Evolutionary conservation across 2,329 filamentous ascomycete genomes (phyloP).

Genomic region (Neofusicoccum kwambonambiense): DNA sequence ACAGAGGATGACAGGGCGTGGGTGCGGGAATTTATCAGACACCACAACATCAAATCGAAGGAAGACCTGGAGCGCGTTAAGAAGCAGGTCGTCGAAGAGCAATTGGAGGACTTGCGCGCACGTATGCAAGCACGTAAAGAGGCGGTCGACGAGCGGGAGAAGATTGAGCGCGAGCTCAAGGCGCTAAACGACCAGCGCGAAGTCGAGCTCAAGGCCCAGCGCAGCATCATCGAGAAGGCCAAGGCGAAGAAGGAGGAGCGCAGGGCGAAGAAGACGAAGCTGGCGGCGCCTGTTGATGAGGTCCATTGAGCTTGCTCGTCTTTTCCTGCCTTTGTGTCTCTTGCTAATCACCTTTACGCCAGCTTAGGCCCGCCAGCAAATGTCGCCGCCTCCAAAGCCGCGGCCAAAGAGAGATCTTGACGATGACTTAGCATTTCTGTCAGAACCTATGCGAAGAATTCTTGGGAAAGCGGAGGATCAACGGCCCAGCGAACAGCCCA

Average conservation of each 20-base stretch:
- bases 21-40: constrained; percentile 40
- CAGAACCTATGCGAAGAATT: too few species aligned
- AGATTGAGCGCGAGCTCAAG: constrained; percentile 44
- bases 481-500: too few species aligned
- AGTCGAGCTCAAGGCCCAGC: constrained; percentile 46
- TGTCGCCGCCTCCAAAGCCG: background rate
- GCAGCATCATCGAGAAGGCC: constrained; percentile 40
- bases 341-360: background rate
- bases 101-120: constrained; percentile 31
- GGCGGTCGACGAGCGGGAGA: constrained; percentile 42
- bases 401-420: background rate
- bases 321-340: background rate
- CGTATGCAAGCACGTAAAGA: constrained; percentile 35
- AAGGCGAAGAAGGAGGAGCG: constrained; percentile 32
- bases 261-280: constrained; percentile 29
- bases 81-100: constrained; percentile 28
- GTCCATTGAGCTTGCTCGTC: constrained; percentile 1
- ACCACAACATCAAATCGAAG: constrained; percentile 35
- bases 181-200: constrained; percentile 44
- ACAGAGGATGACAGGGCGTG: constrained; percentile 30
- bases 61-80: constrained; percentile 37
- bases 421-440: background rate
- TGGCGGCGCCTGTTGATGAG: constrained; percentile 12
- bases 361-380: background rate
- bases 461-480: too few species aligned